phyloP scores from a whole-genome alignment of 2,329 filamentous ascomycete genomes.

The Xylariales sp. region DNA sequence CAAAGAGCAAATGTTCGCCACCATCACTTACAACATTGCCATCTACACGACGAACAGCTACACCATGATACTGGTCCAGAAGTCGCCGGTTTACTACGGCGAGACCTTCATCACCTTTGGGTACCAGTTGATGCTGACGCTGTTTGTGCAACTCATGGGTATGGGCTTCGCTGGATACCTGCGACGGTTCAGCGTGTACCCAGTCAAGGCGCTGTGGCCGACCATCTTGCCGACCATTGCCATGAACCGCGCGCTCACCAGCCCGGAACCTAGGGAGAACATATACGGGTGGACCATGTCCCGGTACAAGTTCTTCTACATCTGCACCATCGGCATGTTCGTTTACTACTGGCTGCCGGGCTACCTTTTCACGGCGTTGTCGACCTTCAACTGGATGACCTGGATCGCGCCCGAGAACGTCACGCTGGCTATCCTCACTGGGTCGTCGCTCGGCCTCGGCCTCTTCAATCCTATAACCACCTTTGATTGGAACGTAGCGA shows the following conservation, averaged over 20 bases:
- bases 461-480: conserved; percentile 44
- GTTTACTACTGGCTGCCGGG: conserved; percentile 45
- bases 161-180: conserved; percentile 36
- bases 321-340: conserved; percentile 32
- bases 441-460: conserved; percentile 33
- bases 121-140: conserved; percentile 33
- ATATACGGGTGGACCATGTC: conserved; percentile 40
- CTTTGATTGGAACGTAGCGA: conserved; percentile 44
- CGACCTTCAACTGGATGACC: conserved; percentile 44
- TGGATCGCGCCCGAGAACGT: conserved; percentile 44
- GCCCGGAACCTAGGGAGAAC: conserved; percentile 28
- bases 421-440: conserved; percentile 38
- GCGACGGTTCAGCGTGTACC: conserved; percentile 32
- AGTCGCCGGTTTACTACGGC: conserved; percentile 25
- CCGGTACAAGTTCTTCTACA: conserved; percentile 39
- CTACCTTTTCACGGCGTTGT: conserved; percentile 38
- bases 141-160: conserved; percentile 37
- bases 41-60: conserved; percentile 20
- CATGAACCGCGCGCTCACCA: conserved; percentile 26
- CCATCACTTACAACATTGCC: conserved; percentile 32
- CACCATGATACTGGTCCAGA: conserved; percentile 19
- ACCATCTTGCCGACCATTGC: conserved; percentile 32
- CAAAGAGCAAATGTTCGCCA: conserved; percentile 38
- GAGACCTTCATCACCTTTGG: conserved; percentile 21
- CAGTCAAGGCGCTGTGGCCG: conserved; percentile 36